phyloP scores from a whole-genome alignment of 495 filamentous ascomycete genomes.

The Talaromyces trachyspermus region DNA sequence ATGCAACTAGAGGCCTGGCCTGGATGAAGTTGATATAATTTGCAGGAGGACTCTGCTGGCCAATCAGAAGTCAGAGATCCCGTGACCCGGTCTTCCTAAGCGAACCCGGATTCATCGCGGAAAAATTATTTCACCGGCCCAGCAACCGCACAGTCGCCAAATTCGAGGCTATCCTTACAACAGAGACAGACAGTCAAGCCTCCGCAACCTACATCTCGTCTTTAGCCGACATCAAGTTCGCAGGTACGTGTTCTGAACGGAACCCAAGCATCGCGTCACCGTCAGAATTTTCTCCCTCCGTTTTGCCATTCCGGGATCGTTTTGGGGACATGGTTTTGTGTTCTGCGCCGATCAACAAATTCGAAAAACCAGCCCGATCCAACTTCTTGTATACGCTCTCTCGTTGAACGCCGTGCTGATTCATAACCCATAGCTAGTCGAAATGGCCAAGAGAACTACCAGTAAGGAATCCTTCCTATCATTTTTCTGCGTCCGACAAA shows the following conservation, averaged over 20 bases:
- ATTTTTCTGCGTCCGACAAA: not conserved
- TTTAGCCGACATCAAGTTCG: conserved; percentile 8
- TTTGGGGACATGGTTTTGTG: not conserved
- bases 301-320: not conserved
- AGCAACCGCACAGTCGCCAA: conserved; percentile 8
- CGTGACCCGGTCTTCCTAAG: too few relatives aligned
- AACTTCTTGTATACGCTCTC: not conserved
- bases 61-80: too few relatives aligned
- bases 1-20: too few relatives aligned
- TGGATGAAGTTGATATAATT: too few relatives aligned
- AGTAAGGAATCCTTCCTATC: conserved; percentile 4
- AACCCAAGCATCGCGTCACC: not conserved
- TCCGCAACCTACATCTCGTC: conserved; percentile 3
- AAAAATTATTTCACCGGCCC: not conserved
- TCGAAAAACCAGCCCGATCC: not conserved
- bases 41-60: too few relatives aligned
- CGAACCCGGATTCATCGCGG: too few relatives aligned
- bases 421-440: conserved; percentile 1
- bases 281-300: not conserved
- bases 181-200: not conserved
- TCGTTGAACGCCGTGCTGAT: not conserved
- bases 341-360: not conserved
- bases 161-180: conserved; percentile 10
- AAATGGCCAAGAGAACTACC: conserved; percentile 10
- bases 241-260: conserved; percentile 3